Evolutionary conservation across 495 filamentous ascomycete genomes (phyloP).

Genomic region (Rhypophila decipiens): DNA sequence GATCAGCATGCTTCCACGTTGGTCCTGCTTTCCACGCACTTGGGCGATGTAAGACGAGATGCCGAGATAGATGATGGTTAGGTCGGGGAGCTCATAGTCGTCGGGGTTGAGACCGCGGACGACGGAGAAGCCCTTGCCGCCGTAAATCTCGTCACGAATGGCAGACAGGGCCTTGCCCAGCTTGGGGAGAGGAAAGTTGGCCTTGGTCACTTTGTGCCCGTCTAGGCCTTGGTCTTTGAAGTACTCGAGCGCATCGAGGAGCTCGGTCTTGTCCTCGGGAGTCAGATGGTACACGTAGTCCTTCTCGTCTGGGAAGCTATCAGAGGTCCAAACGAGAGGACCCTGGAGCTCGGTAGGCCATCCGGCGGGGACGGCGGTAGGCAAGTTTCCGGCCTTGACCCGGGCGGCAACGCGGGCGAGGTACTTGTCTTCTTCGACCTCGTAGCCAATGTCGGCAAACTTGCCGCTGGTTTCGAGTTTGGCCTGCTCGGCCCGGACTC

Average conservation of each 20-base stretch:
- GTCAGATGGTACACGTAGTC: constrained; percentile 21
- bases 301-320: constrained; percentile 14
- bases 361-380: constrained; percentile 11
- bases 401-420: constrained; percentile 12
- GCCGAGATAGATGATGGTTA: constrained; percentile 20
- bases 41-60: constrained; percentile 17
- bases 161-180: constrained; percentile 6
- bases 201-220: constrained; percentile 14
- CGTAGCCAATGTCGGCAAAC: constrained; percentile 19
- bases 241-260: constrained; percentile 9
- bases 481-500: constrained; percentile 17
- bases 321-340: constrained; percentile 14
- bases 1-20: constrained; percentile 21
- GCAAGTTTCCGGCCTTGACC: constrained; percentile 15
- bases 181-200: constrained; percentile 16
- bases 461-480: background rate
- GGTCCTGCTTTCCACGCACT: constrained; percentile 18
- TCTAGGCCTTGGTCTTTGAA: constrained; percentile 17
- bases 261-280: constrained; percentile 13
- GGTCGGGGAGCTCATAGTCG: constrained; percentile 16
- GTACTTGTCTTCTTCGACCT: constrained; percentile 18
- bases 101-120: constrained; percentile 42
- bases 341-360: constrained; percentile 17
- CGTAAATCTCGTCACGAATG: constrained; percentile 26
- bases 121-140: constrained; percentile 44